Percentiles rank a stretch among this genome's conserved stretches.
Evolutionary conservation across 306 rosid species (phyloP).

Genomic region (Lathyrus sativus): DNA sequence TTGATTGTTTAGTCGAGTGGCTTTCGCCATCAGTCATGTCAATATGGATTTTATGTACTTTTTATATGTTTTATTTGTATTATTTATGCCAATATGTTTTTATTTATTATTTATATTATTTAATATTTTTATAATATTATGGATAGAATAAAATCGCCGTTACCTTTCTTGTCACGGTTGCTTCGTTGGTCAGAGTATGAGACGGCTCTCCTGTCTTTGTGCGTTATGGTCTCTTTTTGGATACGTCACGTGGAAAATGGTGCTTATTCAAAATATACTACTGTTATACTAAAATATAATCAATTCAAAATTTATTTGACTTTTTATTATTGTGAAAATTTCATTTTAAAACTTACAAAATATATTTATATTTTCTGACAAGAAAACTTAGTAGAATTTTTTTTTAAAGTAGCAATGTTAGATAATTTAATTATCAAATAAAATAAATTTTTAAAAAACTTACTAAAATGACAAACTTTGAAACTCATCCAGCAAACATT

Average conservation of each 20-base stretch:
- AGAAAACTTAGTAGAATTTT: too few relatives aligned
- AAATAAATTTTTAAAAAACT: too few relatives aligned
- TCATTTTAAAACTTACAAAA: background rate
- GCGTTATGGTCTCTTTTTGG: conserved; percentile 26
- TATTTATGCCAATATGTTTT: too few relatives aligned
- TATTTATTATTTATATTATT: background rate
- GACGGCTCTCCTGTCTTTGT: conserved; percentile 35
- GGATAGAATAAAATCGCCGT: background rate
- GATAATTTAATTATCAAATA: too few relatives aligned
- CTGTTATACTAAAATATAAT: too few relatives aligned
- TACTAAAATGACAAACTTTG: too few relatives aligned
- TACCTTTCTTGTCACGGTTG: conserved; percentile 33
- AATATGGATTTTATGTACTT: conserved; percentile 3
- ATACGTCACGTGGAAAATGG: conserved; percentile 43
- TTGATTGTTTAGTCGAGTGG: conserved; percentile 26
- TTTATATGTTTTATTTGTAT: too few relatives aligned
- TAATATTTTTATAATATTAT: background rate
- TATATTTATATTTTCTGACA: background rate
- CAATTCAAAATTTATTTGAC: conserved; percentile 1
- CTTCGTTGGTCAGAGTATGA: conserved; percentile 50
- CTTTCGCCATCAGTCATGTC: conserved; percentile 25
- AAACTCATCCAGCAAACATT: too few relatives aligned
- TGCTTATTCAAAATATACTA: background rate
- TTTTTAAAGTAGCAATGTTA: too few relatives aligned
- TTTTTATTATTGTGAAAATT: background rate